A percentile compares a stretch with the other conserved stretches of the same genome.
Evolutionary conservation across 108 stramenopile genomes (phyloP).

Genomic region (Fragilaria radians): DNA sequence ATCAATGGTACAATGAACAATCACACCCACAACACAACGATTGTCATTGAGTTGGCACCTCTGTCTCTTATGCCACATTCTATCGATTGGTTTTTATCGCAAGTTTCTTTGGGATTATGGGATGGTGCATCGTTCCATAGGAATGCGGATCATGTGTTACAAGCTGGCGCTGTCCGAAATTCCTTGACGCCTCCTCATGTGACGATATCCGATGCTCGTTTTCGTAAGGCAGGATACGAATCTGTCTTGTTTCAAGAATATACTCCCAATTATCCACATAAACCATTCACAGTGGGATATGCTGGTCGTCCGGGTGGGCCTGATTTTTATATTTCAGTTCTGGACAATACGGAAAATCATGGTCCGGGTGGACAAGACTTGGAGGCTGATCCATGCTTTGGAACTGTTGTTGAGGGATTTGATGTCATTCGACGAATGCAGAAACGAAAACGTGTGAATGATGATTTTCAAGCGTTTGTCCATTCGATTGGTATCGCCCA

Average conservation of each 20-base stretch:
- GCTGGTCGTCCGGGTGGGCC: conserved; percentile 82
- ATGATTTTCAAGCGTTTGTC: too few relatives aligned
- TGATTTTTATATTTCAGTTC: conserved; percentile 66
- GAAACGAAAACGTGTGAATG: too few relatives aligned
- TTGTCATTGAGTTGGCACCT: conserved; percentile 66
- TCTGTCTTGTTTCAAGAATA: conserved; percentile 7
- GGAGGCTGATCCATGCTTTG: conserved; percentile 90
- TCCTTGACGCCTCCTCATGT: conserved; percentile 29
- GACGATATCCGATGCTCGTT: too few relatives aligned
- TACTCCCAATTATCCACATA: conserved; percentile 71
- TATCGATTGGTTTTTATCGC: conserved; percentile 74
- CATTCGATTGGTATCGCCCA: too few relatives aligned
- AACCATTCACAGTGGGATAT: conserved; percentile 74
- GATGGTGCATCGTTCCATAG: conserved; percentile 58
- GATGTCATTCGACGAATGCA: too few relatives aligned
- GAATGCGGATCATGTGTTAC: conserved; percentile 77
- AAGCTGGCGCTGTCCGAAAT: conserved; percentile 50
- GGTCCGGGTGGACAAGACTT: conserved; percentile 79
- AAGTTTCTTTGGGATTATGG: conserved; percentile 67
- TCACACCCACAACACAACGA: conserved; percentile 16
- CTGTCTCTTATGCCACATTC: conserved; percentile 72
- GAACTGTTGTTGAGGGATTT: conserved; percentile 54
- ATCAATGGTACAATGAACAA: conserved; percentile 21
- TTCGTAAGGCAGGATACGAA: conserved; percentile 29
- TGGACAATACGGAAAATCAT: conserved; percentile 68